A percentile compares a stretch with the other conserved stretches of the same genome.
These are phyloP conservation scores for Phytopythium boreale DNA, from an alignment of 352 stramenopile genomes.

Conservation along the genomic window DNA sequence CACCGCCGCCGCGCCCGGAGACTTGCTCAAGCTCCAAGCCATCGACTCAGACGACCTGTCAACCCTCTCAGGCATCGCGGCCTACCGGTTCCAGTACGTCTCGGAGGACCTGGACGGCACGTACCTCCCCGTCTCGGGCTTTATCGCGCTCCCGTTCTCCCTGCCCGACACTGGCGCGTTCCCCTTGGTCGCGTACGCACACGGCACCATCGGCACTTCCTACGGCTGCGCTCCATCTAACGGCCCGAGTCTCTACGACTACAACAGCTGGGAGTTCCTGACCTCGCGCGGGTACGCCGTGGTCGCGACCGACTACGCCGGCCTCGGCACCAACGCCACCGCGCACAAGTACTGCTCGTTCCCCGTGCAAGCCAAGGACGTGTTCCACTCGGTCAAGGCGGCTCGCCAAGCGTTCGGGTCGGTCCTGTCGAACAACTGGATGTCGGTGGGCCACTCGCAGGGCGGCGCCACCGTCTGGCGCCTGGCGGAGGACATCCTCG, in stretches of 20 bases:
- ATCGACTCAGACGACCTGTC: constrained; percentile 8
- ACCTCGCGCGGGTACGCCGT: constrained; percentile 9
- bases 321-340: constrained; percentile 8
- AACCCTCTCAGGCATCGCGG: constrained; percentile 7
- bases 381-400: constrained; percentile 10
- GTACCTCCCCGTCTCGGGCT: constrained; percentile 9
- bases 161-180: constrained; percentile 6
- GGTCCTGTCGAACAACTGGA: constrained; percentile 6
- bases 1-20: not conserved
- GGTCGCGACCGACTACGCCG: constrained; percentile 13
- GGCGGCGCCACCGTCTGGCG: constrained; percentile 9
- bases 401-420: constrained; percentile 8
- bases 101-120: constrained; percentile 11
- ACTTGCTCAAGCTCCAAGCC: constrained; percentile 12
- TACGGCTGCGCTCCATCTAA: constrained; percentile 8
- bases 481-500: constrained; percentile 8
- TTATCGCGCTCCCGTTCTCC: constrained; percentile 9
- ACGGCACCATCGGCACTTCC: constrained; percentile 8
- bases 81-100: constrained; percentile 13
- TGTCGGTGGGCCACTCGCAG: constrained; percentile 11
- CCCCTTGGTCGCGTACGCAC: constrained; percentile 10
- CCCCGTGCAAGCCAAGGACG: constrained; percentile 8
- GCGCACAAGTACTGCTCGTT: constrained; percentile 13
- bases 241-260: constrained; percentile 10
- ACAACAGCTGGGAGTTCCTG: constrained; percentile 12